Percentiles rank a stretch among this genome's conserved stretches.
These are phyloP conservation scores for Trypanosoma melophagium DNA, from an alignment of 208 protist genomes.

Conservation along the genomic window DNA sequence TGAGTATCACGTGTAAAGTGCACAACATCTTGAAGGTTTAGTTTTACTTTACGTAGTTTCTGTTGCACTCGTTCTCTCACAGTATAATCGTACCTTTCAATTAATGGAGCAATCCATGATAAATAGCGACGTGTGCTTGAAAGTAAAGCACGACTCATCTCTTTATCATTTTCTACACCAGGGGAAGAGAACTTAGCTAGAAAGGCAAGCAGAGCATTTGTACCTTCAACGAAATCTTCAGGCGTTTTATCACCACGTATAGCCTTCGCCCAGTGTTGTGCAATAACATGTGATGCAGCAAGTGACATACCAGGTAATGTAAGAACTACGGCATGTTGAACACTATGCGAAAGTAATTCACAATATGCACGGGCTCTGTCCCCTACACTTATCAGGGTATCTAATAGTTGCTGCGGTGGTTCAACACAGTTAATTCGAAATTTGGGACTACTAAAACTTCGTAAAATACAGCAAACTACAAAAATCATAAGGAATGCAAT, in stretches of 20 bases:
- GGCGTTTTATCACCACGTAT: background rate
- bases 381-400: constrained; percentile 27
- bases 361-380: constrained; percentile 36
- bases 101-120: constrained; percentile 6
- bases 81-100: constrained; percentile 5
- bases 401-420: constrained; percentile 23
- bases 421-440: background rate
- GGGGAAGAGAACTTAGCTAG: constrained; percentile 4
- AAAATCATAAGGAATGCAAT: constrained; percentile 51
- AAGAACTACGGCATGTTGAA: constrained; percentile 39
- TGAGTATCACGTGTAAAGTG: background rate
- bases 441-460: constrained; percentile 34
- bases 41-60: background rate
- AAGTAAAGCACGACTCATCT: constrained; percentile 12
- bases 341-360: constrained; percentile 44
- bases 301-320: constrained; percentile 30
- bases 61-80: background rate
- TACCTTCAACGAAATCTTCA: constrained; percentile 8
- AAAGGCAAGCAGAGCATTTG: constrained; percentile 7
- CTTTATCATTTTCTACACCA: constrained; percentile 23
- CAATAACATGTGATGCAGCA: constrained; percentile 8
- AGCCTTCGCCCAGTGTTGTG: constrained; percentile 4
- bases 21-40: background rate
- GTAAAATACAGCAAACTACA: constrained; percentile 38
- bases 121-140: background rate